Base-by-base conservation (phyloP, 768 basidiomycete genomes). In the Lepiota brunneoincarnata region DNA sequence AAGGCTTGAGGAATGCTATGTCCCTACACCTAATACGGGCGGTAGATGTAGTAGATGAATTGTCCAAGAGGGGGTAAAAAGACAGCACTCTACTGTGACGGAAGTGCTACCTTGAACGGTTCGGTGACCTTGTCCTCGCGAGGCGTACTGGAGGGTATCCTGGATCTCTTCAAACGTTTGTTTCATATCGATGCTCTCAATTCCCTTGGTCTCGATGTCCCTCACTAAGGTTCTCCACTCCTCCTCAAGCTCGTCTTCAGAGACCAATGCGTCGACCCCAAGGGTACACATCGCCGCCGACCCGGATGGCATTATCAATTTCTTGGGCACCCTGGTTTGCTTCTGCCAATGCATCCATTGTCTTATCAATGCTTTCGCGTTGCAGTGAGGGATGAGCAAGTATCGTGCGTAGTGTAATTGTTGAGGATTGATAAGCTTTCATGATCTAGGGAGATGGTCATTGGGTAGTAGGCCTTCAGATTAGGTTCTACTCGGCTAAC, bases 311-410 rank as follows among this genome's bases (percentile, higher is more conserved):
- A 26, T 89, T 81, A 59, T 96, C 89, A 14, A 97, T 75, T 61
- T 97, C 94, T 36, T 76, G 76, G 39, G 92, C 91, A 62, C 93
- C 86, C 1, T 86, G 81, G 58, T 91, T 87, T 2, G 88, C 89
- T 57, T 89, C 87, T 0, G 90, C 87, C 60, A 98, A 77, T 7
- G 86, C 87, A 21, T 94, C 91, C 82, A 96, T 86, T 2, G 93
- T 96, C 60, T 82, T 78, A 53, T 96, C 90, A 43, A 98, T 82
- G 46, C 77, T 79, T 14, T 86, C 86, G n/a, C 83, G 79, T 57
- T 87, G 84, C 11, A 98, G 74, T 0, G 84, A 84, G 0, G 94
- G 93, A 60, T 96, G 84, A 6, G 86, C 74, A 1, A 98, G 80
- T 40, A 98, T 83, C 0, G 82, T 70, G 12, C 79, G 80, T 5